Base-by-base conservation (phyloP, 2,329 filamentous ascomycete species). In the Penicillium sp. region DNA sequence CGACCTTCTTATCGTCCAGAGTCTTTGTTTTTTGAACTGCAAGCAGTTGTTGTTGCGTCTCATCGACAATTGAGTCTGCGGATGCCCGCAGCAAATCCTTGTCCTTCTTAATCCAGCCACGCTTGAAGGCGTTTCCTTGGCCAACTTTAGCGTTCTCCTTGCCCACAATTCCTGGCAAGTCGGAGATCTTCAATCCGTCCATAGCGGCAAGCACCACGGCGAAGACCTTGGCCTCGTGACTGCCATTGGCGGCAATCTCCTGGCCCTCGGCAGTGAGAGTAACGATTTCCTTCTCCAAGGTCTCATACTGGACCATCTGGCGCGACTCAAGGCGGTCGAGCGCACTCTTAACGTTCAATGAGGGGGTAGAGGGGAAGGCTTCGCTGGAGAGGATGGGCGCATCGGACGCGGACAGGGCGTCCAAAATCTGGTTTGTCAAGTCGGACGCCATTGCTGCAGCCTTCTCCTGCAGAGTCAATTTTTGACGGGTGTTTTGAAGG, bases 101-200 rank as follows among this genome's bases (percentile, higher is more conserved):
- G 56, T 81, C 77, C 65, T 83, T 84, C 67, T 81, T 82, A 54
- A 84, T 77, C 81, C 81, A 84, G 57, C 80, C 80, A 61, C 77
- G 75, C 70, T 80, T 94, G 76, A 97, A 95, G 31, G 91, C 91
- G 74, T 93, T 95, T 61, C 89, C 89, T 68, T 93, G 86, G n/a
- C 93, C 93, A 53, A 96, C 76, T 73, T 74, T 74, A 49, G 72
- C 72, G 43, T 68, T 70, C 26, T 73, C 71, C 60, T 74, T 72
- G 45, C 71, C 72, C 40, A 74, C 70, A 48, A 74, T 63, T 45
- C 69, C 69, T 29, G 74, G 72, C 49, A 90, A 74, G 58, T 91
- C 87, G 57, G 79, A 74, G 53, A 97, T 85, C 57, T 86, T 85
- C 69, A 96, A 76, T 21, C 89, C 90, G 64, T 91, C 88, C 57